Conservation (phyloP, 257 asterid species). For the Ilex asprella region DNA sequence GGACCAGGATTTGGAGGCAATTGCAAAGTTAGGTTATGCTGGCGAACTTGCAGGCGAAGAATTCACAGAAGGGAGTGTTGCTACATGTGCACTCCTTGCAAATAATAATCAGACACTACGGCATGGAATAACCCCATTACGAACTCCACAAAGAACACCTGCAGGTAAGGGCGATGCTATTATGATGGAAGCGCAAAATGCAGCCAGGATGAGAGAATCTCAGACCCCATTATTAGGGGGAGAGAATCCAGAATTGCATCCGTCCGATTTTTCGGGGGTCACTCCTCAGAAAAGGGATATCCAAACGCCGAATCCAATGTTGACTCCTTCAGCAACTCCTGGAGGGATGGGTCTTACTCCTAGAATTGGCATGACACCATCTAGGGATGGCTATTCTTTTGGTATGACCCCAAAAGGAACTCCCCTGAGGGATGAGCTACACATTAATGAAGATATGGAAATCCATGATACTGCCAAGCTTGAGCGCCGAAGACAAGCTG, state of each 20-base stretch:
- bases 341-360: slow-evolving; percentile 55
- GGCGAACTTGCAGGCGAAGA: slow-evolving; percentile 88
- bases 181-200: slow-evolving; percentile 98
- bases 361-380: slow-evolving; percentile 52
- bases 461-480: slow-evolving; percentile 42
- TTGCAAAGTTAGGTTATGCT: slow-evolving; percentile 93
- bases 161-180: slow-evolving; percentile 86
- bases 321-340: slow-evolving; percentile 92
- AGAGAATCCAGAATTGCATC: slow-evolving; percentile 86
- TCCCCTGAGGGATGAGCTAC: slow-evolving; percentile 90
- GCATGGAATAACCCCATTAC: slow-evolving; percentile 81
- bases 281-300: slow-evolving; percentile 88
- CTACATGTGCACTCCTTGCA: slow-evolving; percentile 89
- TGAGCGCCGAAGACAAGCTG: slow-evolving; percentile 32
- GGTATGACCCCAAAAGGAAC: slow-evolving; percentile 87
- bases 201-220: slow-evolving; percentile 69
- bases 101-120: slow-evolving; percentile 83
- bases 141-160: slow-evolving; percentile 96
- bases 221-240: slow-evolving; percentile 99
- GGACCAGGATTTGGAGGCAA: slow-evolving; percentile 94
- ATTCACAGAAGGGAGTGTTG: slow-evolving; percentile 80
- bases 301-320: slow-evolving; percentile 88
- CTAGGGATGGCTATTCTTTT: slow-evolving; percentile 55
- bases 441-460: slow-evolving; percentile 75
- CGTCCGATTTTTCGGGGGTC: slow-evolving; percentile 98